A percentile compares a stretch with the other conserved stretches of the same genome.
Evolutionary conservation across 2,329 filamentous ascomycete genomes (phyloP).

Genomic region (Colletotrichum scovillei): DNA sequence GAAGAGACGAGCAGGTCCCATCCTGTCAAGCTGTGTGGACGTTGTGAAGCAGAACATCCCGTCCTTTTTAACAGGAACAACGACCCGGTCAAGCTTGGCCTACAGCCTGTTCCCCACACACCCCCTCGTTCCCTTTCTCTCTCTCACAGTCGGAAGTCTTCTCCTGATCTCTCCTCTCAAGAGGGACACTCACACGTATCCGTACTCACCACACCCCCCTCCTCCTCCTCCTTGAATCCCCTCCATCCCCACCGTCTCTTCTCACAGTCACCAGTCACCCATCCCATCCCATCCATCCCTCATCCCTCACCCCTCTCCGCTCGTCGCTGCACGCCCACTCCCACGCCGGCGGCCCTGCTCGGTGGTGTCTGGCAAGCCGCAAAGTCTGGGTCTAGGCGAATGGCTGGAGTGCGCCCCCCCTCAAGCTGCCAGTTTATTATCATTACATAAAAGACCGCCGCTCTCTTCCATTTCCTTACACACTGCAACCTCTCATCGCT

Average conservation of each 20-base stretch:
- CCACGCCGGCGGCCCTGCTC: slow-evolving; percentile 34
- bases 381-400: slow-evolving; percentile 32
- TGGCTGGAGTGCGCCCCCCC: slow-evolving; percentile 30
- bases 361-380: slow-evolving; percentile 26
- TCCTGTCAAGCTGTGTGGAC: not conserved
- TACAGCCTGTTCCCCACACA: slow-evolving; percentile 10
- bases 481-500: slow-evolving; percentile 39
- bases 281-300: not conserved
- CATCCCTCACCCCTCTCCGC: slow-evolving; percentile 10
- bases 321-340: slow-evolving; percentile 25
- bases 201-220: not conserved
- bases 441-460: slow-evolving; percentile 39
- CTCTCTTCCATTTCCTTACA: slow-evolving; percentile 38
- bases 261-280: not conserved
- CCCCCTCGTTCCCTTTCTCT: not conserved
- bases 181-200: not conserved
- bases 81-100: slow-evolving; percentile 27
- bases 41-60: slow-evolving; percentile 26
- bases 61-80: slow-evolving; percentile 34
- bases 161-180: slow-evolving; percentile 7
- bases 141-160: not conserved
- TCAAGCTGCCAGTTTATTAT: slow-evolving; percentile 36
- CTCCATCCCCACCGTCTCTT: not conserved
- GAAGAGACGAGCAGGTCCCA: slow-evolving; percentile 20
- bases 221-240: slow-evolving; percentile 15